Evolutionary conservation across 164 flowering plant genomes (phyloP), one percentile per base, ranked within the genome.

Genomic region (Dillenia turbinata): DNA sequence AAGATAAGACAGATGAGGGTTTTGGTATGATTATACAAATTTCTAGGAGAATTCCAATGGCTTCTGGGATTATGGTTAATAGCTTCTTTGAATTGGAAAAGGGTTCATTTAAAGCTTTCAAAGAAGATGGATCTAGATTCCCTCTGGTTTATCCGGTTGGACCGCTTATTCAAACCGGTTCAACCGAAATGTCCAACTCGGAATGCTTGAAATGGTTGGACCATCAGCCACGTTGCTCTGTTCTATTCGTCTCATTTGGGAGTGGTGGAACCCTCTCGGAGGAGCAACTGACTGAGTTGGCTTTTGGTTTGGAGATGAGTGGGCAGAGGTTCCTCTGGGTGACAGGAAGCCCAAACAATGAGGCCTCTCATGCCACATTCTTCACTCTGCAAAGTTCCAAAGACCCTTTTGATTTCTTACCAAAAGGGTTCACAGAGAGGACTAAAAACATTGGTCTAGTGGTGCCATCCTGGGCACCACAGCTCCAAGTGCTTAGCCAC

Each of bases 21-120:
- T 87, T 85, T 65, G 77, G 61, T 9, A 71, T 71, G 70, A 12
- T 73, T 9, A 68, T 85, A 1, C 77, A 78, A 22, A 72, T 75
- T 26, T 33, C 60, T 7, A 61, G 60, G 52, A 52, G 72, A 56
- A 56, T 33, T 47, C n/a, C 19, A 8, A 3, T 53, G 24, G 63
- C 57, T 9, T 58, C 59, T 19, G 69, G 69, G 10, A 66, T 66
- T 16, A 40, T 66, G 47, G n/a, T 66, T 8, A 66, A 66, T n/a
- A 66, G 63, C 56, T 66, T 66, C 50, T 0, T 12, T 14, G 58
- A 52, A 6, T 15, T 59, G 40, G 69, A 66, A 43, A 24, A 43
- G 0, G 59, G 59, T 4, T 44, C 69, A 10, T 8, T 66, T 1
- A 44, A 24, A 45, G 45, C 57, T 22, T 24, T 66, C n/a, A 44